Base-by-base conservation (phyloP, 1,284 basidiomycete species). In the Trametes pubescens region DNA sequence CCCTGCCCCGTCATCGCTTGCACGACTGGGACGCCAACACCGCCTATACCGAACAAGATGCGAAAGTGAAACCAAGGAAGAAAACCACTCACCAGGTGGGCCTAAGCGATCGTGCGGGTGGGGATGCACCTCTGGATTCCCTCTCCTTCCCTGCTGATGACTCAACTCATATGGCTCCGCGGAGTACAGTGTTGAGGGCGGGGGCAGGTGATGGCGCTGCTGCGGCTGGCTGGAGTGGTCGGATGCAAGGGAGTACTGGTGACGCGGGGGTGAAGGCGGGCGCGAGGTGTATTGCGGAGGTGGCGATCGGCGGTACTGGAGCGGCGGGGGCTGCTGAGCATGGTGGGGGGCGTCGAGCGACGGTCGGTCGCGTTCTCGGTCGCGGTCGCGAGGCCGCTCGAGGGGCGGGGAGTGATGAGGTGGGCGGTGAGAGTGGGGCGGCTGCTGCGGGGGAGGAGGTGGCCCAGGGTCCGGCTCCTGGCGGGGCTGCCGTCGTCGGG, bases 401-500 rank as follows among this genome's bases (percentile, higher is more conserved):
- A 68, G 72, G 58, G 70, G 59, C 32, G 70, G 69, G 35, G 69
- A 66, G 66, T 65, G 68, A 64, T 69, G 65, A 65, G 64, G 71
- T 57, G 55, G 72, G 58, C 61, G 71, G 37, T 70, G 71, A 21
- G 60, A 62, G 26, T 60, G 67, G 51, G 59, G 72, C n/a, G 55
- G 64, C 38, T 66, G 65, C 21, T 67, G 70, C 14, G 61, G 70
- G 16, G 62, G 68, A 29, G 69, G 69, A 8, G 66, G 61, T 14
- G 57, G 65, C 6, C 66, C 60, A 5, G 64, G 59, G 18, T 71
- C 68, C 11, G 64, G 67, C 35, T 75, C 71, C 9, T 66, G 67
- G 48, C 71, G 71, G 38, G 70, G 71, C 34, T 72, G 74, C 21
- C 76, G 69, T 22, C 69, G 69, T 14, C 72, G 57, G 60, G 69